phyloP scores from a whole-genome alignment of 2,329 filamentous ascomycete species.

The Epicoccum nigrum region DNA sequence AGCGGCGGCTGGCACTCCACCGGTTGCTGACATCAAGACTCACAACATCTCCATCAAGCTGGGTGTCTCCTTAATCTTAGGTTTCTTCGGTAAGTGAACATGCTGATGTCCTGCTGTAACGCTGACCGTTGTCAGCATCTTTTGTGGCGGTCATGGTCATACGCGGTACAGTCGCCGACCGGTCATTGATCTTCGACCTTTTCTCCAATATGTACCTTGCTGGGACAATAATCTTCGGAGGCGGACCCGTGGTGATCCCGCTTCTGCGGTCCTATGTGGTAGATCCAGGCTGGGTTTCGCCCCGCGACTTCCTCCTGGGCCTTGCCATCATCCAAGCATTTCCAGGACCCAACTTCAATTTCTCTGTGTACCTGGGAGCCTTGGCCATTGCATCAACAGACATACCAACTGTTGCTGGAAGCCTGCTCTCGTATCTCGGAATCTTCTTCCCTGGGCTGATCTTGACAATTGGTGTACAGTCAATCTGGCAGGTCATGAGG shows the following conservation, averaged over 20 bases:
- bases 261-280: conserved; percentile 60
- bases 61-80: conserved; percentile 46
- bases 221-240: conserved; percentile 63
- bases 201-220: conserved; percentile 78
- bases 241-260: conserved; percentile 54
- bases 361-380: conserved; percentile 51
- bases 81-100: conserved; percentile 56
- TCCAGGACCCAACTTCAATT: conserved; percentile 68
- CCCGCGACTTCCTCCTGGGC: conserved; percentile 74
- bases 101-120: background rate
- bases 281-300: conserved; percentile 70
- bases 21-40: conserved; percentile 31
- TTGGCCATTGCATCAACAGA: conserved; percentile 41
- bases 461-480: conserved; percentile 46
- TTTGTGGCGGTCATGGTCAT: conserved; percentile 64
- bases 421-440: conserved; percentile 47
- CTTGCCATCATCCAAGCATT: conserved; percentile 75
- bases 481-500: conserved; percentile 48
- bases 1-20: background rate
- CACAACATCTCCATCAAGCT: conserved; percentile 47
- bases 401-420: conserved; percentile 42
- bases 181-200: conserved; percentile 61
- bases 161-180: conserved; percentile 47
- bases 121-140: conserved; percentile 44
- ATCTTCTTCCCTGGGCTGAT: conserved; percentile 52